Evolutionary conservation across 2,329 filamentous ascomycete species (phyloP), one percentile per base, ranked within the genome.

Genomic region (Colletotrichum melonis): DNA sequence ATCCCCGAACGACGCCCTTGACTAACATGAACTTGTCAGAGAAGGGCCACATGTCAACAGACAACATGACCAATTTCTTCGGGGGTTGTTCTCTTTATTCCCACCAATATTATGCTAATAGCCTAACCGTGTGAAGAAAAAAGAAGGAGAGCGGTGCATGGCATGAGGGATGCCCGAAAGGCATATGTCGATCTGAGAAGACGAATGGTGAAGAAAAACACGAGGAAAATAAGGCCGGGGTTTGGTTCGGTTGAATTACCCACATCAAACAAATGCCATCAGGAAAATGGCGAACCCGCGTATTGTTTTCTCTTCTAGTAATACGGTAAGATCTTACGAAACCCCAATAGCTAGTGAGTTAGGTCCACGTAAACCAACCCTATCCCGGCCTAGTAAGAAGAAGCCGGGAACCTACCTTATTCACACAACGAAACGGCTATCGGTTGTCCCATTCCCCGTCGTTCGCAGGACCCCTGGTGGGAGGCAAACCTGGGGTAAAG

Each of bases 401-500:
- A 52, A 32, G 38, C 38, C 62, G 65, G 56, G 71, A 70, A 71
- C 32, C 59, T 56, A 60, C 46, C 57, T 67, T 62, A 49, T 46
- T 56, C 56, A 54, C 59, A 63, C 62, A 56, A 56, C 49, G 38
- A 49, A 12, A 9, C 42, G 16, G 62, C 52, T 56, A 3, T 30
- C 66, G 58, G 54, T n/a, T 42, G 14, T 30, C 28, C 28, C 55
- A 6, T 24, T 9, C 22, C 62, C 38, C 54, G 60, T 38, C n/a
- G 58, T 52, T 52, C 5, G 38, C 38, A 28, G 26, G 16, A 3
- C 28, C 3, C 38, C 55, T 57, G 7, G 8, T 52, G 11, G 4
- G 28, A 19, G 35, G 26, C 22, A 54, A 26, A 16, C 22, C 22
- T 30, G 46, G 46, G 30, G n/a, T 55, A 30, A 7, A 28, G 3